These are phyloP conservation scores for Metschnikowia chrysomelidarum DNA, from an alignment of 805 yeast genomes.

Conservation along the genomic window DNA sequence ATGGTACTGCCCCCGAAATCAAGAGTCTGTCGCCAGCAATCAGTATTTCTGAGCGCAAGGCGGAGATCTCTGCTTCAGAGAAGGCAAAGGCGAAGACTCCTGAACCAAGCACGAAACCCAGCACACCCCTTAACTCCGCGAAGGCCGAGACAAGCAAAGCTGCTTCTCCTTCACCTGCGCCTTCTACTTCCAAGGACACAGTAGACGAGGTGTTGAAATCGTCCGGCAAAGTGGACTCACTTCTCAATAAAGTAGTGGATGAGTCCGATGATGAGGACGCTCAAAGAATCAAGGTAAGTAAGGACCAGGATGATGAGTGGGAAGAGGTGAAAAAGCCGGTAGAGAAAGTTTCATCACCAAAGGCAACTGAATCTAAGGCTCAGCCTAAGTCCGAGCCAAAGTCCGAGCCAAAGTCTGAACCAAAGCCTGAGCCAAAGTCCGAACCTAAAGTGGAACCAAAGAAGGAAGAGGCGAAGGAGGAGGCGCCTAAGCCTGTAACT, in stretches of 20 bases:
- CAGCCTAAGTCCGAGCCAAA: constrained; percentile 12
- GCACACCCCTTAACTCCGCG: neutral
- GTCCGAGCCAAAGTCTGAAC: constrained; percentile 5
- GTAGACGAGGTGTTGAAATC: constrained; percentile 36
- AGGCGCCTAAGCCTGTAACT: constrained; percentile 5
- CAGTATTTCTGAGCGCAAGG: constrained; percentile 24
- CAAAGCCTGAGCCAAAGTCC: constrained; percentile 13
- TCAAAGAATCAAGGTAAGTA: constrained; percentile 18
- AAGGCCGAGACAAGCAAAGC: constrained; percentile 1
- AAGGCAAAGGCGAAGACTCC: constrained; percentile 7
- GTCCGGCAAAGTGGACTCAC: constrained; percentile 33
- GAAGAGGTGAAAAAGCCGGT: constrained; percentile 37
- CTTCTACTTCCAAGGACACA: constrained; percentile 7
- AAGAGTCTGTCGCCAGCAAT: constrained; percentile 39
- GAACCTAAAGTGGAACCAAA: constrained; percentile 22
- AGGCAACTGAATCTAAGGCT: constrained; percentile 1
- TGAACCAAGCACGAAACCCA: constrained; percentile 2
- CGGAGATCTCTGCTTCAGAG: constrained; percentile 5
- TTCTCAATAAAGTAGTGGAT: constrained; percentile 38
- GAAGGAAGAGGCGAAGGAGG: constrained; percentile 14
- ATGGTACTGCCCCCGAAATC: constrained; percentile 62
- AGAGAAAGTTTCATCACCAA: constrained; percentile 1
- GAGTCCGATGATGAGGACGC: constrained; percentile 40
- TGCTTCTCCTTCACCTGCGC: constrained; percentile 9
- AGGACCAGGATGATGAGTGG: constrained; percentile 38